A percentile compares a stretch with the other conserved stretches of the same genome.
Evolutionary conservation across 2,329 filamentous ascomycete species (phyloP).

Genomic region (Microdochium trichocladiopsis): DNA sequence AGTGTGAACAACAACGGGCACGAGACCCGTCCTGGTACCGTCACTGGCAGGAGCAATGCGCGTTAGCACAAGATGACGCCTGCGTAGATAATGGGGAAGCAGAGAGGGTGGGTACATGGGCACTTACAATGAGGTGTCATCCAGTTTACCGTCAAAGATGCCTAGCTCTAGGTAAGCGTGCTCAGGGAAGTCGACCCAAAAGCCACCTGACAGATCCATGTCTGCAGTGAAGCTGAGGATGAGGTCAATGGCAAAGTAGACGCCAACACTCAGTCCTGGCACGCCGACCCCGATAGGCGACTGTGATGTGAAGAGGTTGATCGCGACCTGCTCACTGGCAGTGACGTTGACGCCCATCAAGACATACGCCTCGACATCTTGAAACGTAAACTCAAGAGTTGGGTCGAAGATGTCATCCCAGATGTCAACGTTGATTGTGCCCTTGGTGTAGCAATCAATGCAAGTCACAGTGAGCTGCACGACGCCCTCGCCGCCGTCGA

Average conservation of each 20-base stretch:
- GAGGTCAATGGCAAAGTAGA: conserved; percentile 39
- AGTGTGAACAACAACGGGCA: conserved; percentile 30
- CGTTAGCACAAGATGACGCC: neutral
- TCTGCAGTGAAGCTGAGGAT: conserved; percentile 33
- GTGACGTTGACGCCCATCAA: conserved; percentile 31
- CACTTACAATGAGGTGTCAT: conserved; percentile 31
- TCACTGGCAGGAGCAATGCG: neutral
- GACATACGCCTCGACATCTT: conserved; percentile 38
- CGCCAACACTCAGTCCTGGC: conserved; percentile 29
- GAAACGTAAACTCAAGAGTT: conserved; percentile 32
- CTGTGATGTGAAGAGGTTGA: conserved; percentile 35
- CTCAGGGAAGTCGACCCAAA: conserved; percentile 39
- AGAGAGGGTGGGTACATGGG: neutral
- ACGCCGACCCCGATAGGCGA: conserved; percentile 31
- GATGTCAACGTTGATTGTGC: conserved; percentile 28
- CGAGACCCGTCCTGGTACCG: conserved; percentile 22
- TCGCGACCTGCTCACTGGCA: conserved; percentile 32
- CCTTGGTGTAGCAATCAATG: conserved; percentile 37
- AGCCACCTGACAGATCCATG: conserved; percentile 39
- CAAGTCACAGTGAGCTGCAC: conserved; percentile 22
- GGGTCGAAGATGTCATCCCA: conserved; percentile 25
- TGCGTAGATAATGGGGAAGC: neutral
- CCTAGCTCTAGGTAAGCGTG: conserved; percentile 26
- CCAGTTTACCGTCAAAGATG: conserved; percentile 27
- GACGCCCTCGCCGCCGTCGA: neutral